Conservation (phyloP, 1,139 yeast species). For the Diutina mesorugosa region DNA sequence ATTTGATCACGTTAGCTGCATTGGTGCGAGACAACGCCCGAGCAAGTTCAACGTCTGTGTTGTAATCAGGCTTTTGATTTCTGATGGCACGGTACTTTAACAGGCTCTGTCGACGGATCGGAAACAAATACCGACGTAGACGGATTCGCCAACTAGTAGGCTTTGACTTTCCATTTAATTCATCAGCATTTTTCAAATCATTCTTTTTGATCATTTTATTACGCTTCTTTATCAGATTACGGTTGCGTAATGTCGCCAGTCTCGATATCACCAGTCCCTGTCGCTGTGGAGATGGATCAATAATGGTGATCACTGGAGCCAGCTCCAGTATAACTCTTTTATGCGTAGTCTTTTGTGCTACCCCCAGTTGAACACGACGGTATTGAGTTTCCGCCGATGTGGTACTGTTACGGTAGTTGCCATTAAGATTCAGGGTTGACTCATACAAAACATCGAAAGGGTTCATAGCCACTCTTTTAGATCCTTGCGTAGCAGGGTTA, state of each 20-base stretch:
- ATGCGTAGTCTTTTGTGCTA: neutral
- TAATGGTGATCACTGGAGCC: slow-evolving; percentile 1
- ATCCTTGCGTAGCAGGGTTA: neutral
- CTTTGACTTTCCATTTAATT: neutral
- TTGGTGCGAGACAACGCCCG: neutral
- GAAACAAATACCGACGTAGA: neutral
- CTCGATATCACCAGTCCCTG: slow-evolving; percentile 1
- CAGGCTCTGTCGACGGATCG: neutral
- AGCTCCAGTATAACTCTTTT: neutral
- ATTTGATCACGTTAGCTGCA: neutral
- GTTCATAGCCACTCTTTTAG: slow-evolving; percentile 5
- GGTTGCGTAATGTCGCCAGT: neutral
- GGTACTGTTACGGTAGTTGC: neutral
- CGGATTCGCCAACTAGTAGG: neutral
- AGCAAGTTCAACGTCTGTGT: neutral
- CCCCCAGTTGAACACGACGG: slow-evolving; percentile 14
- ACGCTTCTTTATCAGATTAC: neutral
- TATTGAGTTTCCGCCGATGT: neutral
- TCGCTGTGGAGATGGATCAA: neutral
- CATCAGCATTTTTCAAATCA: neutral
- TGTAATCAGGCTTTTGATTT: neutral
- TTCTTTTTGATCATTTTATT: neutral
- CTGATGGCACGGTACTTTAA: neutral
- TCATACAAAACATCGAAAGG: slow-evolving; percentile 8
- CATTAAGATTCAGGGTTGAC: neutral